phyloP scores from a whole-genome alignment of 768 basidiomycete species.

The Leccinum rimulosum region DNA sequence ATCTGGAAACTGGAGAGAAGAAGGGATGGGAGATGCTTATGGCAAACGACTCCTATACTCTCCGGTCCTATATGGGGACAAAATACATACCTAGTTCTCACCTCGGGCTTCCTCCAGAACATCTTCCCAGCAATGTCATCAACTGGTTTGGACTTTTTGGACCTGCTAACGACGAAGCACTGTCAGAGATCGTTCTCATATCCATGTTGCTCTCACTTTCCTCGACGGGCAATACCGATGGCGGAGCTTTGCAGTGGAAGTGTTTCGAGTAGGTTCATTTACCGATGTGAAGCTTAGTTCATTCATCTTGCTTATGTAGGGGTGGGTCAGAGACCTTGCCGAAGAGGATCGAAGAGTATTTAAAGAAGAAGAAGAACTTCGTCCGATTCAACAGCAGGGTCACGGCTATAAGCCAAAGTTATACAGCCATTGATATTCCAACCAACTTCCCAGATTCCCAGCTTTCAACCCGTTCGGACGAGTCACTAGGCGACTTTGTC shows the following conservation, averaged over 20 bases:
- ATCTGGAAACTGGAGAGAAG: conserved; percentile 17
- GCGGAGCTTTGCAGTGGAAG: conserved; percentile 2
- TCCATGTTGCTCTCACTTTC: background rate
- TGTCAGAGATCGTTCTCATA: background rate
- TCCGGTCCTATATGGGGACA: conserved; percentile 18
- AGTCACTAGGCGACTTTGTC: background rate
- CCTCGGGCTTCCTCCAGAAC: conserved; percentile 13
- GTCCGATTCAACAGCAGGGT: conserved; percentile 3
- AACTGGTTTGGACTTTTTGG: conserved; percentile 20
- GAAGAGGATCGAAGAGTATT: conserved; percentile 4
- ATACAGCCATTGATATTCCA: background rate
- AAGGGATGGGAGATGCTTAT: conserved; percentile 29
- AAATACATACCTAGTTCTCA: conserved; percentile 21
- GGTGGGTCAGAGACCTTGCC: conserved; percentile 5
- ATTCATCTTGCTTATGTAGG: background rate
- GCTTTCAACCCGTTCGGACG: background rate
- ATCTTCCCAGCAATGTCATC: conserved; percentile 23
- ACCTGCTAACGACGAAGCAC: background rate
- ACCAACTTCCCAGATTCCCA: background rate
- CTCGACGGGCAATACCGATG: background rate
- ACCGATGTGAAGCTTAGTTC: background rate
- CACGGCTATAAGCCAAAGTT: conserved; percentile 4
- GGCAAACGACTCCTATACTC: conserved; percentile 27
- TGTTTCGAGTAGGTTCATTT: conserved; percentile 8
- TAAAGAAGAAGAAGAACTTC: background rate